Evolutionary conservation across 148 eudicot species (phyloP).

Genomic region (Rhododendron kiyosumense): DNA sequence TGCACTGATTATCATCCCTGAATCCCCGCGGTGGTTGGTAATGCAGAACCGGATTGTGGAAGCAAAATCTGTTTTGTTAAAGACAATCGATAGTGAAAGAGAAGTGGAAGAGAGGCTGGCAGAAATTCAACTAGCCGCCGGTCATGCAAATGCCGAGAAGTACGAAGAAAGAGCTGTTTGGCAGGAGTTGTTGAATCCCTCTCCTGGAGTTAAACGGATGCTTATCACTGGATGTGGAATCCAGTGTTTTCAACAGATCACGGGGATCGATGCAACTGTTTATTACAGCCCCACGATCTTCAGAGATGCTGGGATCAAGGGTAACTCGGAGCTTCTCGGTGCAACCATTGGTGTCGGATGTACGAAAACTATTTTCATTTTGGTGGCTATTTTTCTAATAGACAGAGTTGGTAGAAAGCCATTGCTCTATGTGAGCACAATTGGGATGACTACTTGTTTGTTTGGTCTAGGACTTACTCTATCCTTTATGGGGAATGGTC

Average conservation of each 20-base stretch:
- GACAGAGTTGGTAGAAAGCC: constrained; percentile 76
- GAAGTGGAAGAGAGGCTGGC: constrained; percentile 74
- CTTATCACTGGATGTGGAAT: constrained; percentile 76
- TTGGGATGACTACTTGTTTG: constrained; percentile 78
- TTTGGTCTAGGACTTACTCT: constrained; percentile 56
- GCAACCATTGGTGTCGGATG: constrained; percentile 80
- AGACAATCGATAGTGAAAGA: constrained; percentile 42
- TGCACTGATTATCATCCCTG: constrained; percentile 78
- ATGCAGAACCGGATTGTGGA: constrained; percentile 72
- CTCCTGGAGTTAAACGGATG: constrained; percentile 60
- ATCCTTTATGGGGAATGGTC: constrained; percentile 33
- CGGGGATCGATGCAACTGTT: constrained; percentile 80
- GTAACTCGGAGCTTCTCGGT: constrained; percentile 43
- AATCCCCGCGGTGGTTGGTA: constrained; percentile 91
- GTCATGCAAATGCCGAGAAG: constrained; percentile 23
- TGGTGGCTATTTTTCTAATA: constrained; percentile 68
- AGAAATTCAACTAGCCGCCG: constrained; percentile 60
- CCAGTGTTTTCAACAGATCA: constrained; percentile 79
- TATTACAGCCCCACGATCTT: constrained; percentile 82
- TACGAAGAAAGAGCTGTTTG: constrained; percentile 53
- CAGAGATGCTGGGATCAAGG: constrained; percentile 55
- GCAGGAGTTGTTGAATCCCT: constrained; percentile 62
- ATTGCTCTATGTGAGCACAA: constrained; percentile 72
- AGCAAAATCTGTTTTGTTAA: constrained; percentile 55
- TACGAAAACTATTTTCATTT: constrained; percentile 61